Evolutionary conservation across 78 protist genomes (phyloP), one percentile per base, ranked within the genome.

Genomic region (Diacronema lutheri): DNA sequence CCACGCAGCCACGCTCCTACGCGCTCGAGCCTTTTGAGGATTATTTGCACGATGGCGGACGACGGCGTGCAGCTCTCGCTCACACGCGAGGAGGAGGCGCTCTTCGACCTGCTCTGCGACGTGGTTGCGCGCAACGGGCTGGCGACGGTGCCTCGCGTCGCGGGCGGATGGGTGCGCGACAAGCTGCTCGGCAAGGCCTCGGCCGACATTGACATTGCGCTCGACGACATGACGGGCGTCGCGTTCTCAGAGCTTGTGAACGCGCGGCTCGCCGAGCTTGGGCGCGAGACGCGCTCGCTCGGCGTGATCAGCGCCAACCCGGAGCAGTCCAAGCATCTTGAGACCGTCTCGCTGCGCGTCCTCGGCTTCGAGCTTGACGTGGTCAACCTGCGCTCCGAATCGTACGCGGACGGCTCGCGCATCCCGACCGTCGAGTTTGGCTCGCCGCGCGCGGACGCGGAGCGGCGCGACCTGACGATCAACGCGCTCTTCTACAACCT

Each of bases 131-230:
- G 21, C 9, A 26, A 10, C 57, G 21, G 44, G 26, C 65, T 77
- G 14, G 25, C 2, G 20, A 61, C 81, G 9, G 66, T 69, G n/a
- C 38, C 95, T 25, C 87, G 98, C 33, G 97, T 96, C 35, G 98
- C 98, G 1, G 98, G 98, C 37, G 99, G 99, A 9, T 97, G 99
- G 99, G 98, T 97, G 5, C 69, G 99, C 20, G 98, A 96, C 78
- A 95, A 94, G 77, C 35, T 91, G 19, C n/a, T 57, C 12, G 33
- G 57, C 16, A 0, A 13, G 20, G 72, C 6, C 25, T 58, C 25
- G 25, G 35, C 4, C 16, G 93, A 90, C 58, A 40, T 90, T 10
- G 93, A 90, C 50, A 41, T 88, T 23, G 37, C 90, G 23, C 37
- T 77, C 55, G 50, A 44, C 50, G 50, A 44, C 50, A 44, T 44